Evolutionary conservation across 2,329 filamentous ascomycete genomes (phyloP), one percentile per base, ranked within the genome.

Genomic region (Aschersonia sp.): DNA sequence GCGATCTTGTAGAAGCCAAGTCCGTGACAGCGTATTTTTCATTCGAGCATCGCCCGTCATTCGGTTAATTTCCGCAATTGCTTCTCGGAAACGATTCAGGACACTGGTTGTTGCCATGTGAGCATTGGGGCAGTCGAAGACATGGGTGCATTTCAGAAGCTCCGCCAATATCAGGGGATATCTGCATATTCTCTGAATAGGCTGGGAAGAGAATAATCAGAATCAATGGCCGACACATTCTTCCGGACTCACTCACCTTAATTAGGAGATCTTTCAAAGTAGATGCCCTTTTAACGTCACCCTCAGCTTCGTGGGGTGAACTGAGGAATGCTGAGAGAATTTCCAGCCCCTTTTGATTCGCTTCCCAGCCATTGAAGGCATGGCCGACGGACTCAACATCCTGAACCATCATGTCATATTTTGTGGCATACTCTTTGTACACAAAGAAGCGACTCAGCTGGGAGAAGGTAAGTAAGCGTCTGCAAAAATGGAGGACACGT

Each of bases 351-450:
- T 79, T 83, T 58, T 95, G 89, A 59, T 89, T 91, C 4, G 78
- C 75, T 43, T 82, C 75, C 86, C 87, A 94, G 46, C 84, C 75
- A 30, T 80, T 79, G 54, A 86, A 75, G 5, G 75, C 77, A 50
- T 80, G 76, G 52, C 85, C 79, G 12, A 83, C 74, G 30, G 81
- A 73, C 35, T 81, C 78, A 38, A 94, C 69, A 53, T 94, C 87
- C 53, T 84, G 80, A 44, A 84, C 80, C 71, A 96, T 85, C 54
- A 88, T 73, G 55, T 94, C 87, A 63, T 92, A 94, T 59, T 91
- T 91, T 46, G 85, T 84, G 38, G 86, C 85, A 61, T 95, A 98
- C 56, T 94, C 86, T 65, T 94, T 85, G 60, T 98, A 98, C 45
- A 84, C 73, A 59, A 85, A 84, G 65, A 97, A 92, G 0, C 81